Conservation (phyloP, 306 rosid genomes). For the Cicer yamashitae region DNA sequence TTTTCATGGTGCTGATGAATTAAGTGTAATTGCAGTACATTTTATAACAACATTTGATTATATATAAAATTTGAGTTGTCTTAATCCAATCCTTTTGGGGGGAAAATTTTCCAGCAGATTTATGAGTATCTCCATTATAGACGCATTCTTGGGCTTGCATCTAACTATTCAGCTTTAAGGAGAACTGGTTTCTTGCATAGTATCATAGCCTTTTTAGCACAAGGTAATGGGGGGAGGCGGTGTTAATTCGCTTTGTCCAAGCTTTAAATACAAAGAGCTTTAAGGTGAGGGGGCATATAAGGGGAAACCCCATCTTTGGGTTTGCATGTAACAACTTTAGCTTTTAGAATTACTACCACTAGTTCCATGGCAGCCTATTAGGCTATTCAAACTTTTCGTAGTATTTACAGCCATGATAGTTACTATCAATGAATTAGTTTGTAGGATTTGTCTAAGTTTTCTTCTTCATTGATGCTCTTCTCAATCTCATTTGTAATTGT, state of each 20-base stretch:
- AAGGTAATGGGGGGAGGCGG: background rate
- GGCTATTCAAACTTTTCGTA: background rate
- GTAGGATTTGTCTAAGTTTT: slow-evolving; percentile 21
- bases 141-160: slow-evolving; percentile 18
- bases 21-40: slow-evolving; percentile 21
- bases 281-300: background rate
- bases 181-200: background rate
- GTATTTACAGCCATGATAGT: slow-evolving; percentile 30
- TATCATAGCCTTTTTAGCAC: slow-evolving; percentile 29
- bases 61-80: slow-evolving; percentile 6
- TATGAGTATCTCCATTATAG: slow-evolving; percentile 18
- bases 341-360: background rate
- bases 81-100: slow-evolving; percentile 10
- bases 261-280: background rate
- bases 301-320: slow-evolving; percentile 21
- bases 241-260: background rate
- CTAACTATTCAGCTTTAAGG: slow-evolving; percentile 31
- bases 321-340: slow-evolving; percentile 10
- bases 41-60: background rate
- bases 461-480: slow-evolving; percentile 21
- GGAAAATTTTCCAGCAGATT: background rate
- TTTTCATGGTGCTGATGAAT: slow-evolving; percentile 15
- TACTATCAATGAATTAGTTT: slow-evolving; percentile 22
- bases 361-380: too few relatives aligned
- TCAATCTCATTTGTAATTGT: slow-evolving; percentile 23